Evolutionary conservation across 1,284 basidiomycete species (phyloP).

Genomic region (Filobasidium uniguttulatum): DNA sequence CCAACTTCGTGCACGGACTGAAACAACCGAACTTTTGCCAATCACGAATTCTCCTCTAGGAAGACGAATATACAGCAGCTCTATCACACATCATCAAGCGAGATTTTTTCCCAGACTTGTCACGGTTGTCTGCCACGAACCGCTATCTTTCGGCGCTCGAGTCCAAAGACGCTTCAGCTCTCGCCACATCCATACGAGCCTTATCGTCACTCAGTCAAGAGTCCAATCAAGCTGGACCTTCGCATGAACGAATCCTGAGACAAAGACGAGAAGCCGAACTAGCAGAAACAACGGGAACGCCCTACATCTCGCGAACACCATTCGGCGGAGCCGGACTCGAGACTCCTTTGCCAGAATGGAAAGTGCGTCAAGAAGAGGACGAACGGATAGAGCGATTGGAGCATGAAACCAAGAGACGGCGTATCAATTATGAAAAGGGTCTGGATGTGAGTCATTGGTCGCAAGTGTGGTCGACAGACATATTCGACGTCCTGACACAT

Average conservation of each 20-base stretch:
- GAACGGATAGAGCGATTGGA: not conserved
- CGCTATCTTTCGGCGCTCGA: conserved; percentile 64
- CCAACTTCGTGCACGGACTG: not conserved
- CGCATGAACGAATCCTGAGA: conserved; percentile 8
- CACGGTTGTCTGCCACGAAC: conserved; percentile 73
- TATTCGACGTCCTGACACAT: not conserved
- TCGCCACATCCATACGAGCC: conserved; percentile 56
- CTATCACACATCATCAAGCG: conserved; percentile 89
- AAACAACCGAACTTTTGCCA: not conserved
- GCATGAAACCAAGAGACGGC: conserved; percentile 6
- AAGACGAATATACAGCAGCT: conserved; percentile 86
- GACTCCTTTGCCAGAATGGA: conserved; percentile 17
- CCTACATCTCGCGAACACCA: conserved; percentile 29
- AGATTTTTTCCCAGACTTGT: conserved; percentile 90
- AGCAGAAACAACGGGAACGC: conserved; percentile 24
- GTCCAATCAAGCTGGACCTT: conserved; percentile 19
- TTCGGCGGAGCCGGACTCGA: conserved; percentile 32
- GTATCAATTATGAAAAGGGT: conserved; percentile 4
- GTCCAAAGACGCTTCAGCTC: conserved; percentile 55
- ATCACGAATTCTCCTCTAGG: conserved; percentile 30
- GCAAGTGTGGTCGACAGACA: not conserved
- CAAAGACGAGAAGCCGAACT: conserved; percentile 11
- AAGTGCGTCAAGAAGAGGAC: not conserved
- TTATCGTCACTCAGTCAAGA: conserved; percentile 45
- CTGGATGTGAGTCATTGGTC: conserved; percentile 9